These are phyloP conservation scores for Posidonia oceanica DNA, from an alignment of 116 monocot genomes.

Conservation along the genomic window DNA sequence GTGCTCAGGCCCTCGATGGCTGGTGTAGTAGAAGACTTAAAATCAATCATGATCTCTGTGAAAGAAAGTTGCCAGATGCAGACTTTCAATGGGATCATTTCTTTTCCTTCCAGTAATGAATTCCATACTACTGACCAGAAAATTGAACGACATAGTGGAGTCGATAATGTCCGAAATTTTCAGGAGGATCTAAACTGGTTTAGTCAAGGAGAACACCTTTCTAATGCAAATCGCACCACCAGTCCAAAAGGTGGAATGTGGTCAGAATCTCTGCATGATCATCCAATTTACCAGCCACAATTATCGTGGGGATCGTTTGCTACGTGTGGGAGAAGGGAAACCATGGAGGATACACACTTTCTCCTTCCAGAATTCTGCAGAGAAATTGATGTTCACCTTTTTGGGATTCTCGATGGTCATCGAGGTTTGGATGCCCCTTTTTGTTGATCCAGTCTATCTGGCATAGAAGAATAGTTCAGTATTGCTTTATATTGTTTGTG, in stretches of 20 bases:
- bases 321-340: constrained; percentile 84
- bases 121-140: neutral
- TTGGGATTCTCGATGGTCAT: constrained; percentile 98
- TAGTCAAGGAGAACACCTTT: constrained; percentile 46
- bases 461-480: no score
- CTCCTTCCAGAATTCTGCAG: constrained; percentile 67
- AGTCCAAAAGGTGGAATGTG: constrained; percentile 21
- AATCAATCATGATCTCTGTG: constrained; percentile 22
- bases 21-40: constrained; percentile 49
- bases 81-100: neutral
- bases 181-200: constrained; percentile 70
- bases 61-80: constrained; percentile 2
- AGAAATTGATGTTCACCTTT: constrained; percentile 45
- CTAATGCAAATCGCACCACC: constrained; percentile 11
- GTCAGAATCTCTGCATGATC: constrained; percentile 17
- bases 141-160: neutral
- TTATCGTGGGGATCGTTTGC: constrained; percentile 91
- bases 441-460: no score
- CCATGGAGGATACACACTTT: constrained; percentile 96
- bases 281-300: constrained; percentile 41
- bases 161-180: constrained; percentile 5
- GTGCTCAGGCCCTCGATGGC: constrained; percentile 50
- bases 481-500: neutral
- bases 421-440: constrained; percentile 33
- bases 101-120: neutral